Percentiles rank a stretch among this genome's conserved stretches.
Conservation (phyloP, 2,329 filamentous ascomycete genomes). For the Boeremia lycopersici region DNA sequence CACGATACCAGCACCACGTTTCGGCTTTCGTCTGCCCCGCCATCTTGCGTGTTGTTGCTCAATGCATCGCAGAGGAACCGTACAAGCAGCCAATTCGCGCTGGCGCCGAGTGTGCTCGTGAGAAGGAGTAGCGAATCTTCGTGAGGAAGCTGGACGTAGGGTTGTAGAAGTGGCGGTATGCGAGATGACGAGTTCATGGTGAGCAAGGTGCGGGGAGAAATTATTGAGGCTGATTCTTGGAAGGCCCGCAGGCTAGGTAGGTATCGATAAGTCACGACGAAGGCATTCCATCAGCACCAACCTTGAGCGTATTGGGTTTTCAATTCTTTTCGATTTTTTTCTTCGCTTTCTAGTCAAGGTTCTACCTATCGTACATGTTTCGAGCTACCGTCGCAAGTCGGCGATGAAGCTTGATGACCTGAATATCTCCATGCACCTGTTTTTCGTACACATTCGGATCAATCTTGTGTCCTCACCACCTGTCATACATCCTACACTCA, state of each 20-base stretch:
- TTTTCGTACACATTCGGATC: neutral
- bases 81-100: conserved; percentile 61
- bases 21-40: conserved; percentile 30
- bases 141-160: conserved; percentile 65
- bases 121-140: conserved; percentile 68
- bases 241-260: neutral
- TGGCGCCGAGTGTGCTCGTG: conserved; percentile 65
- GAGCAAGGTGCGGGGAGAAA: conserved; percentile 14
- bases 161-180: conserved; percentile 68
- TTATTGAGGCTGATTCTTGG: conserved; percentile 4
- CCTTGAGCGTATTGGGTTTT: neutral
- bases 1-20: conserved; percentile 80
- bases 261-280: conserved; percentile 9
- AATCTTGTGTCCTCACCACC: neutral
- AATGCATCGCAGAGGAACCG: conserved; percentile 59
- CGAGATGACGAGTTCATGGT: conserved; percentile 53
- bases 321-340: conserved; percentile 17
- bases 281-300: neutral
- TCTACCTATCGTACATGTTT: conserved; percentile 4
- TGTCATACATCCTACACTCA: neutral
- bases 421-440: neutral
- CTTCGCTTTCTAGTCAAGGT: conserved; percentile 8
- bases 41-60: conserved; percentile 31
- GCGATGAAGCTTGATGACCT: neutral
- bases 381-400: neutral